Evolutionary conservation across 352 stramenopile species (phyloP).

Genomic region (Pseudoperonospora humuli): DNA sequence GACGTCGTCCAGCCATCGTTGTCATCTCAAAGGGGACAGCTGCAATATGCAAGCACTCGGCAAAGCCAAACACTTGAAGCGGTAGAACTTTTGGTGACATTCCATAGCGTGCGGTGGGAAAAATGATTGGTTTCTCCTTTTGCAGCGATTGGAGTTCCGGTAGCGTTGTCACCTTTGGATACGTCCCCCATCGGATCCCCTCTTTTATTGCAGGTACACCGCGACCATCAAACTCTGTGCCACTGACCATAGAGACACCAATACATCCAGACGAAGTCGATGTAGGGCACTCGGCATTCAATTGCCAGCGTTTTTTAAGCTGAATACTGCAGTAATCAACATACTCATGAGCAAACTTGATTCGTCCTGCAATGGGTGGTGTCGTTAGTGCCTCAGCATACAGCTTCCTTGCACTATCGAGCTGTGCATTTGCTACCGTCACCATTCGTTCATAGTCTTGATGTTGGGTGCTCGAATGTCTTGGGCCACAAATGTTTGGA

Average conservation of each 20-base stretch:
- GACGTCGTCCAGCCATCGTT: constrained; percentile 71
- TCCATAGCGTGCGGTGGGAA: constrained; percentile 65
- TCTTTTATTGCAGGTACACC: constrained; percentile 56
- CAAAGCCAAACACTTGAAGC: constrained; percentile 64
- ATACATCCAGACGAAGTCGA: constrained; percentile 76
- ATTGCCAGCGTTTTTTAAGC: constrained; percentile 57
- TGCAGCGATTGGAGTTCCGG: constrained; percentile 62
- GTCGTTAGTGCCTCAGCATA: constrained; percentile 39
- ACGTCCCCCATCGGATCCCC: constrained; percentile 57
- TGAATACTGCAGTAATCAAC: constrained; percentile 65
- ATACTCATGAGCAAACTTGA: constrained; percentile 64
- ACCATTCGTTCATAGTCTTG: constrained; percentile 79
- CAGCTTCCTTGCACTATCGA: constrained; percentile 50
- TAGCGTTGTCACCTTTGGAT: constrained; percentile 67
- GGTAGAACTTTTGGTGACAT: constrained; percentile 65
- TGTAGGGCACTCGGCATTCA: constrained; percentile 51
- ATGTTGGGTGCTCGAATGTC: constrained; percentile 53
- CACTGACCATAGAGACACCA: constrained; percentile 78
- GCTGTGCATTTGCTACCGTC: constrained; percentile 64
- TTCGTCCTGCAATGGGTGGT: constrained; percentile 28
- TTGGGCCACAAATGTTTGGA: constrained; percentile 84
- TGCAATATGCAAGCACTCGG: constrained; percentile 45
- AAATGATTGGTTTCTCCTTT: constrained; percentile 76
- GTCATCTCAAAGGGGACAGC: constrained; percentile 79
- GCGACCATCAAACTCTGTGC: constrained; percentile 66